A percentile compares a stretch with the other conserved stretches of the same genome.
Conservation (phyloP, 176 grass and related monocot species). For the Hordeum vulgare region MorexV3_pseudomolecules_assembly NC_058522.1:479786057-479786556, state of each 20-base stretch:
- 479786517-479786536: background rate
- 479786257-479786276: slow-evolving; percentile 32
- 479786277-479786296: slow-evolving; percentile 13
- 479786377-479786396: slow-evolving; percentile 30
- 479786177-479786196: background rate
- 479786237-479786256: background rate
- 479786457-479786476: background rate
- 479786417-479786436: slow-evolving; percentile 29
- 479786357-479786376: slow-evolving; percentile 18
- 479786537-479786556: background rate
- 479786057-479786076: background rate
- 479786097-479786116: background rate
- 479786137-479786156: background rate
- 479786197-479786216: background rate
- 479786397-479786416: slow-evolving; percentile 35
- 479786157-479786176: background rate
- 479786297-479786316: background rate
- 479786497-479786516: background rate
- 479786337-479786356: slow-evolving; percentile 29
- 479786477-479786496: background rate
- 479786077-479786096: background rate
- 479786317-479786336: slow-evolving; percentile 22
- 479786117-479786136: background rate
- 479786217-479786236: background rate
- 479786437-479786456: background rate